phyloP scores from a whole-genome alignment of 106 monocot genomes.

The Gastrodia elata region DNA sequence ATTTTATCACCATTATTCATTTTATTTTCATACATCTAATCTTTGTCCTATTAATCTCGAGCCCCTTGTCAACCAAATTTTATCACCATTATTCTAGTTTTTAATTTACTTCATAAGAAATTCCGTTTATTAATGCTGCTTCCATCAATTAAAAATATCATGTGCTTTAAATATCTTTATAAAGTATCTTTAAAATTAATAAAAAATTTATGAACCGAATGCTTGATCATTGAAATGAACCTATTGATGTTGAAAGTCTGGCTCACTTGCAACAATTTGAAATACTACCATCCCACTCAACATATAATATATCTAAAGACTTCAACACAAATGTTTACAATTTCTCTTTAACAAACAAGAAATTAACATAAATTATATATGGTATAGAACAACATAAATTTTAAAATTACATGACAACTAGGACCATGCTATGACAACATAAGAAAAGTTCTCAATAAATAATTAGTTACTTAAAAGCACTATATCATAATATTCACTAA shows the following conservation, averaged over 20 bases:
- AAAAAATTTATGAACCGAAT: neutral
- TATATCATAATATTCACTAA: neutral
- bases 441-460: neutral
- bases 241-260: neutral
- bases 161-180: neutral
- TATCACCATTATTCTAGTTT: neutral
- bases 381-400: neutral
- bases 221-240: neutral
- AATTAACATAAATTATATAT: neutral
- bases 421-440: neutral
- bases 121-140: neutral
- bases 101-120: neutral
- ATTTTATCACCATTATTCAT: too few relatives aligned
- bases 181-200: neutral
- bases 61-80: neutral
- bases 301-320: neutral
- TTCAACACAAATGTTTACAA: neutral
- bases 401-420: neutral
- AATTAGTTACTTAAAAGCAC: neutral
- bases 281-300: neutral
- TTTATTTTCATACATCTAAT: too few relatives aligned
- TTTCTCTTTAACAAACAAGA: neutral
- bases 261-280: neutral
- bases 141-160: neutral
- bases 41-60: neutral